Percentiles rank a stretch among this genome's conserved stretches.
phyloP scores from a whole-genome alignment of 257 asterid genomes.

The Scutellaria baicalensis region DNA sequence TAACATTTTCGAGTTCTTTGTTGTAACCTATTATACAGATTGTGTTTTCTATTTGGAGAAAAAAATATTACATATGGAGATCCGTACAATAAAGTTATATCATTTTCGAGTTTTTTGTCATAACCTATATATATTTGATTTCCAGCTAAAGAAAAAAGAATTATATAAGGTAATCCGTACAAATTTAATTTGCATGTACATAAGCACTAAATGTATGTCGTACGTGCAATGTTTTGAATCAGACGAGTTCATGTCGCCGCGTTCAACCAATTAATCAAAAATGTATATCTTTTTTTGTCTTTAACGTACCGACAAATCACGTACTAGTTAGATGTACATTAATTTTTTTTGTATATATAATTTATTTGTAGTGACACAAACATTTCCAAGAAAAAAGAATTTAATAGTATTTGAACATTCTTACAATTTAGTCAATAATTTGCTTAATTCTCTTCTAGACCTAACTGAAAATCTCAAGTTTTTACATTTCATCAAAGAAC shows the following conservation, averaged over 20 bases:
- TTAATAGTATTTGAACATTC: neutral
- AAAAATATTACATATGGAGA: neutral
- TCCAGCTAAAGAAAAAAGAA: slow-evolving; percentile 2
- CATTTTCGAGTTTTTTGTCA: neutral
- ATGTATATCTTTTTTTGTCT: neutral
- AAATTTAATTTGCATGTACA: neutral
- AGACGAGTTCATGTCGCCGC: neutral
- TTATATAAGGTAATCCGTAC: neutral
- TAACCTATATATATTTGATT: neutral
- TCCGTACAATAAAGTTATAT: too few relatives aligned
- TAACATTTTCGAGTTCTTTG: neutral
- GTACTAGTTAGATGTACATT: neutral
- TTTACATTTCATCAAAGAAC: neutral
- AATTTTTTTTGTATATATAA: neutral
- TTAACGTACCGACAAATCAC: neutral
- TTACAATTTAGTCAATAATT: neutral
- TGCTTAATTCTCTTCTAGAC: neutral
- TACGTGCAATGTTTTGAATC: neutral
- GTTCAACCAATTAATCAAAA: neutral
- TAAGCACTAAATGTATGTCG: neutral
- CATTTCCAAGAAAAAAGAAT: neutral
- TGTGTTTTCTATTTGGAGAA: slow-evolving; percentile 2
- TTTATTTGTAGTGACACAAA: too few relatives aligned
- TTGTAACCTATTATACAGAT: neutral
- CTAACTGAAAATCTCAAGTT: neutral